Percentiles rank a stretch among this genome's conserved stretches.
Conservation (phyloP, 2,329 filamentous ascomycete genomes). For the Verticillium zaregamsianum region DNA sequence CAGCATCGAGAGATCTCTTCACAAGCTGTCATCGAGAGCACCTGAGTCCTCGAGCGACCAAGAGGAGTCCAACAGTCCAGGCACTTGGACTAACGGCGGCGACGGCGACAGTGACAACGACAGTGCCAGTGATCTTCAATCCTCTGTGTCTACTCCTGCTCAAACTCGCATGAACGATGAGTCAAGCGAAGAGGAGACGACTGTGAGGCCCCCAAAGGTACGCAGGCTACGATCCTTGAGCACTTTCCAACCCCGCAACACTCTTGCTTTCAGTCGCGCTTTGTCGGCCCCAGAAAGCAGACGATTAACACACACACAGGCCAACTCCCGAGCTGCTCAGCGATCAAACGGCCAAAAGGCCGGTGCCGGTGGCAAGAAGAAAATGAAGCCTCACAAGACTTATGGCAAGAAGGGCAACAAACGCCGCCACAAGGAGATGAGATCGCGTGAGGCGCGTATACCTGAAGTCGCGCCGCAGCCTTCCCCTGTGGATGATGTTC, state of each 20-base stretch:
- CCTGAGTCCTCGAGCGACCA: conserved; percentile 32
- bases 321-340: not conserved
- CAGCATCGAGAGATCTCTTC: conserved; percentile 54
- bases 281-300: not conserved
- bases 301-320: not conserved
- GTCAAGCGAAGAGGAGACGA: conserved; percentile 51
- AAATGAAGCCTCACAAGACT: conserved; percentile 39
- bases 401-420: conserved; percentile 47
- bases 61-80: conserved; percentile 43
- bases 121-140: conserved; percentile 30
- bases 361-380: conserved; percentile 37
- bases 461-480: conserved; percentile 12
- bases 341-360: conserved; percentile 1
- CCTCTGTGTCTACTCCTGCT: conserved; percentile 15
- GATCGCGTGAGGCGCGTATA: conserved; percentile 31
- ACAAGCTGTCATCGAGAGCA: conserved; percentile 35
- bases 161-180: conserved; percentile 57
- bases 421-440: conserved; percentile 38
- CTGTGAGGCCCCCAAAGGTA: conserved; percentile 28
- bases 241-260: not conserved
- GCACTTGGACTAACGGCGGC: conserved; percentile 39
- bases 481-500: conserved; percentile 16
- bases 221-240: conserved; percentile 1
- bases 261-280: not conserved
- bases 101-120: conserved; percentile 50